Base-by-base conservation (phyloP, 2,329 filamentous ascomycete species). In the Colletotrichum siamense region DNA sequence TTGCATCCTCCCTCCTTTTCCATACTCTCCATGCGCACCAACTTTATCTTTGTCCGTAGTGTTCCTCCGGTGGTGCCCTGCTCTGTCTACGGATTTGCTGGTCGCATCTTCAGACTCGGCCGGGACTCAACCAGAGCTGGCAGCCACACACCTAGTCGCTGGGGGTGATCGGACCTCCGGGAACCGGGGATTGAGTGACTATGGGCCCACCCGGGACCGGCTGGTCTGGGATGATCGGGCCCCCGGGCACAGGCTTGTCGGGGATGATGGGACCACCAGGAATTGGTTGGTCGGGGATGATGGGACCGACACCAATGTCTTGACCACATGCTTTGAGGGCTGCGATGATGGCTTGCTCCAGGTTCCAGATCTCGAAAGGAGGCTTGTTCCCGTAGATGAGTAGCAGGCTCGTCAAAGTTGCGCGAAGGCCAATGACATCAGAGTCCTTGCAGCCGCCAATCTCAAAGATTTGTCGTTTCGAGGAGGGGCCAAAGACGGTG, bases 211-310 rank as follows among this genome's bases (percentile, higher is more conserved):
- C 84, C 39, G 83, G 82, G 18, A 81, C 73, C 36, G 79, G 79
- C 18, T 79, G 78, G 69, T 83, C 83, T 28, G 84, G 83, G 15
- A 65, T 71, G 28, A 68, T 62, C 52, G 72, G 67, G 52, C 73
- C 73, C 6, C 69, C 72, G 18, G 72, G 68, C 8, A 69, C 62
- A 9, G 79, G 79, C 5, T 78, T 79, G 9, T 81, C 79, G 6
- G 84, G 83, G 15, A 79, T 77, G 49, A 85, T 76, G 62, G 82
- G 79, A 2, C 82, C 83, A 36, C 83, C 82, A 10, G 83, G 82
- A 71, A 82, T 68, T 30, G 80, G 70, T 28, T 76, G 77, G 62
- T 78, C 80, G 22, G 81, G 81, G 10, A 79, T 75, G 61, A 81
- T 75, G 59, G 68, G 68, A 1, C 77, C 44, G 34, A 59, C 71